A percentile compares a stretch with the other conserved stretches of the same genome.
Evolutionary conservation across 192 early-diverging fungal species (phyloP).

Genomic region (Chytriomyces confervae): DNA sequence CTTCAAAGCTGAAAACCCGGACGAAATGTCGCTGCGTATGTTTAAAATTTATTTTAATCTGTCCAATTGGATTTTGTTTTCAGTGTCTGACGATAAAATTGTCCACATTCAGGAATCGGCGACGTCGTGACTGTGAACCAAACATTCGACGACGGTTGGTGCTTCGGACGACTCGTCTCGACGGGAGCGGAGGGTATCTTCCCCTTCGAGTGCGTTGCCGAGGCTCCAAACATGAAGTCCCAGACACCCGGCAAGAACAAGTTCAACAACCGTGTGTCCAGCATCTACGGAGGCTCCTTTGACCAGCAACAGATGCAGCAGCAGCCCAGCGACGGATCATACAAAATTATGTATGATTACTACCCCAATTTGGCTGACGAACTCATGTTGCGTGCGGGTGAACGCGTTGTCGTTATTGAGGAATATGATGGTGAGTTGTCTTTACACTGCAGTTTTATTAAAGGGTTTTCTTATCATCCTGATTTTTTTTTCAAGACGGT

Average conservation of each 20-base stretch:
- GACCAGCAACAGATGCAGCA: neutral
- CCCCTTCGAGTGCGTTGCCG: slow-evolving; percentile 19
- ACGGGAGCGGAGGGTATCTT: slow-evolving; percentile 3
- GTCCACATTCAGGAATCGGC: slow-evolving; percentile 5
- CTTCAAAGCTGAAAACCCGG: slow-evolving; percentile 8
- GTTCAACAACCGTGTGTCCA: slow-evolving; percentile 32
- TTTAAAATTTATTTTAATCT: neutral
- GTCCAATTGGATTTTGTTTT: neutral
- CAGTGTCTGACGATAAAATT: neutral
- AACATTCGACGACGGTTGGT: slow-evolving; percentile 31
- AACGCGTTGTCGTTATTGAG: neutral
- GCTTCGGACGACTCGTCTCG: neutral
- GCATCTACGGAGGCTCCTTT: slow-evolving; percentile 12
- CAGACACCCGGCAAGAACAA: slow-evolving; percentile 1
- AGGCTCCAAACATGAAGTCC: neutral
- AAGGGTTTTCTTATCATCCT: neutral
- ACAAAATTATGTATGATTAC: neutral
- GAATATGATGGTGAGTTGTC: slow-evolving; percentile 34
- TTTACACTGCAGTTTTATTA: neutral
- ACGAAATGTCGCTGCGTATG: neutral
- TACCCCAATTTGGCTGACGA: slow-evolving; percentile 12
- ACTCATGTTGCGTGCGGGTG: neutral
- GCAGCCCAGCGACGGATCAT: neutral
- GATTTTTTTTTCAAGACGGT: neutral
- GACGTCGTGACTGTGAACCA: slow-evolving; percentile 14